These are phyloP conservation scores for Ceratobasidium sp. DNA, from an alignment of 1,284 basidiomycete species.

Conservation along the genomic window DNA sequence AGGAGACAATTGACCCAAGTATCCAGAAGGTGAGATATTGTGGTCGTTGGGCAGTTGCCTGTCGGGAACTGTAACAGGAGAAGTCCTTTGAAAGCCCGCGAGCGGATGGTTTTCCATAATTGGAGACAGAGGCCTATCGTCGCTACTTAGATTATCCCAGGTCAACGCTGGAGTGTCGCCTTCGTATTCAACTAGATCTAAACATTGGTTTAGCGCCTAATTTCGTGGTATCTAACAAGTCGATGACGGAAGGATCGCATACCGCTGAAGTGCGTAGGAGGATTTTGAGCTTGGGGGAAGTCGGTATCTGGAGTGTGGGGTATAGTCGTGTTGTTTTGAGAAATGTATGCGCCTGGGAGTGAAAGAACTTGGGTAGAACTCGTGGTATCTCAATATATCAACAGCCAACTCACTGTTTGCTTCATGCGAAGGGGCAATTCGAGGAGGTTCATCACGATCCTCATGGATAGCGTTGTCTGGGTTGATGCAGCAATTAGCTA, in stretches of 20 bases:
- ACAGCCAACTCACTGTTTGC: background rate
- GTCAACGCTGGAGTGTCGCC: conserved; percentile 2
- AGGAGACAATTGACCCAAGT: too few species aligned
- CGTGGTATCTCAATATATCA: too few species aligned
- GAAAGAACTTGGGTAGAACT: background rate
- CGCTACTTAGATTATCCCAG: conserved; percentile 4
- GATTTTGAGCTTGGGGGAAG: background rate
- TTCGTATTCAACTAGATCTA: background rate
- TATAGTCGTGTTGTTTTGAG: background rate
- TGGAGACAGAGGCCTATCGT: background rate
- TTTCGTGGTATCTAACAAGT: too few species aligned
- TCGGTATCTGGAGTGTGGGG: background rate
- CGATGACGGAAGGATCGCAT: background rate
- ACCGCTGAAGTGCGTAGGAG: background rate
- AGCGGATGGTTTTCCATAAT: background rate
- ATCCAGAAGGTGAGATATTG: too few species aligned
- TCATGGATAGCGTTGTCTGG: too few species aligned
- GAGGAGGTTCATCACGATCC: too few species aligned
- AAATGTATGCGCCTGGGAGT: conserved; percentile 15
- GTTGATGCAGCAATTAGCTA: too few species aligned
- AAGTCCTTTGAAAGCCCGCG: background rate
- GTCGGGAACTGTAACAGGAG: background rate
- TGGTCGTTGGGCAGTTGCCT: too few species aligned
- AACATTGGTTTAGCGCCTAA: background rate
- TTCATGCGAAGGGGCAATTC: background rate